Evolutionary conservation across 148 eudicot genomes (phyloP).

Genomic region (Camellia japonica): DNA sequence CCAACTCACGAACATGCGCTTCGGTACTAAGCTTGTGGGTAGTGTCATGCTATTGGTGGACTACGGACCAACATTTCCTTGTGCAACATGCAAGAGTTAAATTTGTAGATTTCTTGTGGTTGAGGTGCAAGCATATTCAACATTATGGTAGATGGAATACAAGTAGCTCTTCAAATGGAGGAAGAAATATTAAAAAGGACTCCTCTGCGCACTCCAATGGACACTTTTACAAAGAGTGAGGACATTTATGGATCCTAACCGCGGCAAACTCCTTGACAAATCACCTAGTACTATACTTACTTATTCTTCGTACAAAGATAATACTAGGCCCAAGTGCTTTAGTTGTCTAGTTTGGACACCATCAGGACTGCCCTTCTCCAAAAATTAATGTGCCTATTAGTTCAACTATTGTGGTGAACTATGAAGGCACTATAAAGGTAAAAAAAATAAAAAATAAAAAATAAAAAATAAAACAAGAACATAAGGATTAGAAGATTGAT

Average conservation of each 20-base stretch:
- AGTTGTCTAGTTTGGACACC: too few species aligned
- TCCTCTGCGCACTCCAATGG: neutral
- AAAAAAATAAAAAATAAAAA: too few species aligned
- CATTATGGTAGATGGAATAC: neutral
- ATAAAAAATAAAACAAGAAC: too few species aligned
- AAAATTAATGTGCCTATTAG: too few species aligned
- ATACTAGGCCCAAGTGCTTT: neutral
- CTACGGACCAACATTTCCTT: too few species aligned
- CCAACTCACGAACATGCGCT: too few species aligned
- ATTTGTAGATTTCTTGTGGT: neutral
- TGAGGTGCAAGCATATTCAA: neutral
- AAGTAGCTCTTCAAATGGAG: neutral
- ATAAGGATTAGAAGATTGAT: too few species aligned
- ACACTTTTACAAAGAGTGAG: neutral
- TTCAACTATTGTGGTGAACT: too few species aligned
- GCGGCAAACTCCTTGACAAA: neutral
- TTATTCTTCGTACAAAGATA: neutral
- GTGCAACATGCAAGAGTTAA: neutral
- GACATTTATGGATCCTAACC: neutral
- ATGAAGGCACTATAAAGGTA: too few species aligned
- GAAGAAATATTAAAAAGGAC: neutral
- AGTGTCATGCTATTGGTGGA: too few species aligned
- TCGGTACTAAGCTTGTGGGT: too few species aligned
- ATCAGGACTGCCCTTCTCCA: too few species aligned
- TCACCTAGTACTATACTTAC: neutral